Evolutionary conservation across 352 stramenopile species (phyloP).

Genomic region (Albugo candida): DNA sequence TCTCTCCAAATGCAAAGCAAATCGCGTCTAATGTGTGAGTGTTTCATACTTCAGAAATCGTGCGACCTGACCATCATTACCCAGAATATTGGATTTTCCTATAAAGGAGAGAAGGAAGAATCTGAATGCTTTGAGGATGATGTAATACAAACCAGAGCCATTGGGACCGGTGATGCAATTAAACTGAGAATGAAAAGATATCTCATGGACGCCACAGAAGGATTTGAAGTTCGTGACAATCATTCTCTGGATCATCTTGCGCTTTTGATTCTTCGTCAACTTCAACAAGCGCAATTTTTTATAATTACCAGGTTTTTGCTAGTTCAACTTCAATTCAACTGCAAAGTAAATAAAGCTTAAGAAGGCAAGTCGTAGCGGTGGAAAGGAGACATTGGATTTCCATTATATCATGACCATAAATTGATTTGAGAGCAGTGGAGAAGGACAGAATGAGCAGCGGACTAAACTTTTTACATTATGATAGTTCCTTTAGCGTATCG

Average conservation of each 20-base stretch:
- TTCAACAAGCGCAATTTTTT: too few species aligned
- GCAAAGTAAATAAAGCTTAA: too few species aligned
- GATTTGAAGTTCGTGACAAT: conserved; percentile 28
- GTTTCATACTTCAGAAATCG: neutral
- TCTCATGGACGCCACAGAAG: conserved; percentile 15
- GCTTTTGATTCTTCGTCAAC: neutral
- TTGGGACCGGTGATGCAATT: conserved; percentile 28
- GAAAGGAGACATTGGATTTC: too few species aligned
- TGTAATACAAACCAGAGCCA: conserved; percentile 12
- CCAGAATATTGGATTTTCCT: conserved; percentile 27
- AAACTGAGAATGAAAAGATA: conserved; percentile 11
- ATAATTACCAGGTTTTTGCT: too few species aligned
- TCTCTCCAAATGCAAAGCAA: conserved; percentile 23
- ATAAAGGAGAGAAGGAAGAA: too few species aligned
- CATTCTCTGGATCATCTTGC: conserved; percentile 14
- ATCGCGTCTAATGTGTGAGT: conserved; percentile 15
- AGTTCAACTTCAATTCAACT: too few species aligned
- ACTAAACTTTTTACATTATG: too few species aligned
- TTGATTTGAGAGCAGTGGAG: too few species aligned
- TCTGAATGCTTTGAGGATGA: neutral
- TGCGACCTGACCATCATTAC: conserved; percentile 4
- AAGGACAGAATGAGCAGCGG: too few species aligned
- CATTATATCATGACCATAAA: too few species aligned
- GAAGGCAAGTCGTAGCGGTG: too few species aligned
- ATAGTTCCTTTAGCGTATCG: too few species aligned